Conservation (phyloP, 495 filamentous ascomycete genomes). For the Copromyces sp. region DNA sequence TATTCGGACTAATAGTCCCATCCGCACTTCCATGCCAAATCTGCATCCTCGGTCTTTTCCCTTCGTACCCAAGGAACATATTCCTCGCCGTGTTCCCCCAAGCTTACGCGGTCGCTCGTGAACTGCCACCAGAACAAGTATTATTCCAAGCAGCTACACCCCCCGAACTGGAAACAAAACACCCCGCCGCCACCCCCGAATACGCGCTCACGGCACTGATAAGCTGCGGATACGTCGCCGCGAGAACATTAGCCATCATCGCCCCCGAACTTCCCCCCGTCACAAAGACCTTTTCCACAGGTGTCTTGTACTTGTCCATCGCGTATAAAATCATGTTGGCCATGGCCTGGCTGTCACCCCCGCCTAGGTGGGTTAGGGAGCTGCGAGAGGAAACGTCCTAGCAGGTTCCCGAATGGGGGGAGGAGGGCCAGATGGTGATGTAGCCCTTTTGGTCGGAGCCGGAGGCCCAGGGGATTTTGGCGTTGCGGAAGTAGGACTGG, state of each 20-base stretch:
- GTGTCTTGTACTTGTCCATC: slow-evolving; percentile 23
- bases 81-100: slow-evolving; percentile 35
- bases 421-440: slow-evolving; percentile 45
- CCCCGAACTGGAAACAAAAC: slow-evolving; percentile 33
- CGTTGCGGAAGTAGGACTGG: slow-evolving; percentile 39
- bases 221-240: slow-evolving; percentile 47
- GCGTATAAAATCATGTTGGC: slow-evolving; percentile 33
- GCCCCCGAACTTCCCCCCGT: slow-evolving; percentile 31
- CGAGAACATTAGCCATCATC: slow-evolving; percentile 44
- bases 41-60: slow-evolving; percentile 45
- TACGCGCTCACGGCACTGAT: slow-evolving; percentile 46
- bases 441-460: slow-evolving; percentile 46
- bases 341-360: slow-evolving; percentile 31
- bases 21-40: slow-evolving; percentile 42
- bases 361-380: slow-evolving; percentile 28
- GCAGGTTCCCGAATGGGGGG: slow-evolving; percentile 39
- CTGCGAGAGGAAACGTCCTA: slow-evolving; percentile 47
- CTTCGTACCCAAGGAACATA: slow-evolving; percentile 39
- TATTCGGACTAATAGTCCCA: slow-evolving; percentile 33
- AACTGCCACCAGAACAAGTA: slow-evolving; percentile 31
- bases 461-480: slow-evolving; percentile 37
- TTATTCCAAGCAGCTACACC: slow-evolving; percentile 36
- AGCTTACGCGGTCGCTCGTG: slow-evolving; percentile 27
- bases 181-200: slow-evolving; percentile 50
- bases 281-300: slow-evolving; percentile 25